A percentile compares a stretch with the other conserved stretches of the same genome.
These are phyloP conservation scores for Aaosphaeria arxii DNA, from an alignment of 2,329 filamentous ascomycete species.

Conservation along the genomic window DNA sequence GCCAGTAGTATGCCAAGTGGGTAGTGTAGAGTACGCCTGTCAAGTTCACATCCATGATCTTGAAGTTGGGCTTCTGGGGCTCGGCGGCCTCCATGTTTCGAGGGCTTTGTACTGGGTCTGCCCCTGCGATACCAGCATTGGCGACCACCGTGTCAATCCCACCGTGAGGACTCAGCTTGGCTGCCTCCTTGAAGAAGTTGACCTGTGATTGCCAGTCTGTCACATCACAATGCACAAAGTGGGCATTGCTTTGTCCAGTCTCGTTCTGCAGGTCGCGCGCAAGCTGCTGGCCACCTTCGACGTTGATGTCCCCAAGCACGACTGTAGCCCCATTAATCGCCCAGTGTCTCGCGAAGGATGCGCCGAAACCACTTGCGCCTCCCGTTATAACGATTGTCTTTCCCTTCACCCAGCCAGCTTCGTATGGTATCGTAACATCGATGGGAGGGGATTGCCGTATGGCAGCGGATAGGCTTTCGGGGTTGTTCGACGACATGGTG, in stretches of 20 bases:
- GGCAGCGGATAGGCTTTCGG: conserved; percentile 15
- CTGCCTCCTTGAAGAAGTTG: conserved; percentile 59
- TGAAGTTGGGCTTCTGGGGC: conserved; percentile 51
- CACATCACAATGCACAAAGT: conserved; percentile 63
- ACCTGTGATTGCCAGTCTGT: conserved; percentile 64
- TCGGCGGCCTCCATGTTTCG: conserved; percentile 43
- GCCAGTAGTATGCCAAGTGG: conserved; percentile 61
- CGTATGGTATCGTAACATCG: conserved; percentile 33
- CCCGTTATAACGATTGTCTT: conserved; percentile 40
- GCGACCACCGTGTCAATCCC: conserved; percentile 63
- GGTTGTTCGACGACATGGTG: conserved; percentile 20
- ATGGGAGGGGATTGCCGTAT: conserved; percentile 38
- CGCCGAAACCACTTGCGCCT: conserved; percentile 39
- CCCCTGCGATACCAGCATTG: conserved; percentile 61
- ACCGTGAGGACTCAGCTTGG: conserved; percentile 51
- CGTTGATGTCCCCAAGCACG: conserved; percentile 62
- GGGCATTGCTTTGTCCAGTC: conserved; percentile 44
- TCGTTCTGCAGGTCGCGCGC: conserved; percentile 50
- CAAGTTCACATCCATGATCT: conserved; percentile 60
- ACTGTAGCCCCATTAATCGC: conserved; percentile 50
- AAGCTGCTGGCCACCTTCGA: conserved; percentile 52
- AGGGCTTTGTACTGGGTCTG: conserved; percentile 48
- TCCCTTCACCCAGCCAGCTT: conserved; percentile 34
- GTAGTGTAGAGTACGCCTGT: conserved; percentile 63
- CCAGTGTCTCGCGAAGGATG: conserved; percentile 38